A percentile compares a stretch with the other conserved stretches of the same genome.
These are phyloP conservation scores for Penicillium lagena DNA, from an alignment of 495 filamentous ascomycete species.

Conservation along the genomic window DNA sequence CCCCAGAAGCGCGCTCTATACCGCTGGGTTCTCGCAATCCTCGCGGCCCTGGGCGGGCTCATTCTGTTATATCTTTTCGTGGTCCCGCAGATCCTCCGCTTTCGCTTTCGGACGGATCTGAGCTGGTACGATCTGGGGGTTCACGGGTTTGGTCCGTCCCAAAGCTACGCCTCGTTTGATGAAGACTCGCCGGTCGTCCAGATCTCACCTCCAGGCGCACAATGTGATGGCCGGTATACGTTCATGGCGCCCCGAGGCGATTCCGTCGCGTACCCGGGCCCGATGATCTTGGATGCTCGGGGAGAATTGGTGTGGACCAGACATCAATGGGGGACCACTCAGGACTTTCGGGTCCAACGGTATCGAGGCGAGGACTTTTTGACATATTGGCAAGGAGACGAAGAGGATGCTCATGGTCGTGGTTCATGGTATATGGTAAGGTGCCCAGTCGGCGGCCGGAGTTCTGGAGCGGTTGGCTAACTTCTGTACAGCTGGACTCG, in stretches of 20 bases:
- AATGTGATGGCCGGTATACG: conserved; percentile 37
- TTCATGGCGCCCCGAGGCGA: conserved; percentile 40
- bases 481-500: conserved; percentile 32
- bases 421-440: conserved; percentile 50
- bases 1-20: not conserved
- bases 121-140: conserved; percentile 30
- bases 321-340: conserved; percentile 31
- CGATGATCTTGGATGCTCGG: conserved; percentile 39
- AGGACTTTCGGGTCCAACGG: conserved; percentile 40
- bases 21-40: conserved; percentile 5
- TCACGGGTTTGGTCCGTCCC: conserved; percentile 30
- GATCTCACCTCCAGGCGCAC: conserved; percentile 17
- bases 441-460: not conserved
- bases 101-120: conserved; percentile 24
- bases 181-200: conserved; percentile 27
- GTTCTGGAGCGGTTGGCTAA: too few species aligned
- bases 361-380: conserved; percentile 41
- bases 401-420: conserved; percentile 39
- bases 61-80: conserved; percentile 18
- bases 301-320: conserved; percentile 42
- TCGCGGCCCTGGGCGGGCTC: conserved; percentile 5
- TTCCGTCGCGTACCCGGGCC: conserved; percentile 32
- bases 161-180: conserved; percentile 24
- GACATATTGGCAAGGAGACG: conserved; percentile 49
- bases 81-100: conserved; percentile 22